A percentile compares a stretch with the other conserved stretches of the same genome.
Conservation (phyloP, 1,139 yeast species). For the Yamadazyma conglobata region DNA sequence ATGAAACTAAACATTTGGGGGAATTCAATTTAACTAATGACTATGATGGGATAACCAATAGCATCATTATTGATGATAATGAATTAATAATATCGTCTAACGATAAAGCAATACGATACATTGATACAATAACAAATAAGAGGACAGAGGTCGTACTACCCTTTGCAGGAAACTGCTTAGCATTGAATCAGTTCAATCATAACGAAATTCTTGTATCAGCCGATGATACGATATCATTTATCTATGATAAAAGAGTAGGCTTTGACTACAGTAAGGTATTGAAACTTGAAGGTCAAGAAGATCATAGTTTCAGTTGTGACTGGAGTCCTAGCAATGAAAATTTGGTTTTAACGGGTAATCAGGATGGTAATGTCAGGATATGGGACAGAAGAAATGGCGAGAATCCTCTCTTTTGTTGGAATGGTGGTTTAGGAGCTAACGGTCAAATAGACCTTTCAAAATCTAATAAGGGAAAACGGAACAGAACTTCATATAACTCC, state of each 20-base stretch:
- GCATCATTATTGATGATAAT: constrained; percentile 34
- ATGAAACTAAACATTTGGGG: constrained; percentile 22
- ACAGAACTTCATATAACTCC: constrained; percentile 16
- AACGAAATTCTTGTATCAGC: constrained; percentile 48
- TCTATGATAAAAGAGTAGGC: constrained; percentile 40
- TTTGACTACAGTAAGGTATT: constrained; percentile 7
- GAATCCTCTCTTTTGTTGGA: constrained; percentile 29
- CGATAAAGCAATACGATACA: constrained; percentile 40
- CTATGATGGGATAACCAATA: constrained; percentile 55
- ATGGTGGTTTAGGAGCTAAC: constrained; percentile 35
- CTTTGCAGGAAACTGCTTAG: constrained; percentile 52
- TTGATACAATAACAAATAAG: constrained; percentile 30
- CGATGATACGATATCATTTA: constrained; percentile 41
- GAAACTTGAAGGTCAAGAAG: constrained; percentile 45
- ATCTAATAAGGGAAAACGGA: neutral
- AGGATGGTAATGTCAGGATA: constrained; percentile 55
- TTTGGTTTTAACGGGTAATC: constrained; percentile 53
- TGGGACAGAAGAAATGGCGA: constrained; percentile 46
- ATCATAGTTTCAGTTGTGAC: constrained; percentile 59
- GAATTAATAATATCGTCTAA: constrained; percentile 45
- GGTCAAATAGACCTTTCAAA: constrained; percentile 4
- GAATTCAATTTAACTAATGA: constrained; percentile 42
- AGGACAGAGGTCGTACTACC: constrained; percentile 23
- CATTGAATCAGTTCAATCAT: constrained; percentile 32
- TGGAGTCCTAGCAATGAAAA: constrained; percentile 48